These are phyloP conservation scores for Peronospora belbahrii DNA, from an alignment of 352 stramenopile species.

Conservation along the genomic window DNA sequence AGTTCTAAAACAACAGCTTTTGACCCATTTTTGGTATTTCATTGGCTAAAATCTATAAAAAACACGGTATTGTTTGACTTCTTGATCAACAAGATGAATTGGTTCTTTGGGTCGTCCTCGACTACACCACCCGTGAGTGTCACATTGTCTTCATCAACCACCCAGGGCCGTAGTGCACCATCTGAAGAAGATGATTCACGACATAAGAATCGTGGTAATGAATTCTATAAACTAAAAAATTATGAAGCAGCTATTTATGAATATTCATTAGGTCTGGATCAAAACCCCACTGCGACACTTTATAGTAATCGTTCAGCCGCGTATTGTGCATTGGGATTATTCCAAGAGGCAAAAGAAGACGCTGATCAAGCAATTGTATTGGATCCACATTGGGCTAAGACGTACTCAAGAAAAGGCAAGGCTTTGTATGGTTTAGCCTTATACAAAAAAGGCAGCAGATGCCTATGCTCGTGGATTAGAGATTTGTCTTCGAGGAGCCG, in stretches of 20 bases:
- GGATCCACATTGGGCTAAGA: constrained; percentile 64
- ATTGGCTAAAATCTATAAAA: too few species aligned
- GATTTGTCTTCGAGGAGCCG: constrained; percentile 57
- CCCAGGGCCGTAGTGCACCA: constrained; percentile 57
- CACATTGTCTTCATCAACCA: constrained; percentile 46
- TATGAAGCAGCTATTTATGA: constrained; percentile 46
- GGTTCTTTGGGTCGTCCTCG: constrained; percentile 38
- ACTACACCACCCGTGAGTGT: constrained; percentile 18
- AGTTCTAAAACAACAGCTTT: too few species aligned
- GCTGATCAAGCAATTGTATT: constrained; percentile 53
- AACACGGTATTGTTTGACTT: too few species aligned
- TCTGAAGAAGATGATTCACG: constrained; percentile 52
- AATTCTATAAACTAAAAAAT: constrained; percentile 49
- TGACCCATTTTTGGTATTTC: too few species aligned
- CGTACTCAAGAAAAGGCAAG: constrained; percentile 74
- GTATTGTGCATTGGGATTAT: constrained; percentile 53
- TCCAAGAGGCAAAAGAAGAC: constrained; percentile 41
- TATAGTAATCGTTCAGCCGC: constrained; percentile 77
- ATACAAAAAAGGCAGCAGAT: constrained; percentile 63
- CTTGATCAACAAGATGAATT: too few species aligned
- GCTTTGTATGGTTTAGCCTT: constrained; percentile 56
- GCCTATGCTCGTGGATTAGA: constrained; percentile 66
- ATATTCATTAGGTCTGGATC: constrained; percentile 56
- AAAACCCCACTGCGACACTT: constrained; percentile 50
- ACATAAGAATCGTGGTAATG: constrained; percentile 64